phyloP scores from a whole-genome alignment of 768 basidiomycete genomes.

The Trametes sanguinea region DNA sequence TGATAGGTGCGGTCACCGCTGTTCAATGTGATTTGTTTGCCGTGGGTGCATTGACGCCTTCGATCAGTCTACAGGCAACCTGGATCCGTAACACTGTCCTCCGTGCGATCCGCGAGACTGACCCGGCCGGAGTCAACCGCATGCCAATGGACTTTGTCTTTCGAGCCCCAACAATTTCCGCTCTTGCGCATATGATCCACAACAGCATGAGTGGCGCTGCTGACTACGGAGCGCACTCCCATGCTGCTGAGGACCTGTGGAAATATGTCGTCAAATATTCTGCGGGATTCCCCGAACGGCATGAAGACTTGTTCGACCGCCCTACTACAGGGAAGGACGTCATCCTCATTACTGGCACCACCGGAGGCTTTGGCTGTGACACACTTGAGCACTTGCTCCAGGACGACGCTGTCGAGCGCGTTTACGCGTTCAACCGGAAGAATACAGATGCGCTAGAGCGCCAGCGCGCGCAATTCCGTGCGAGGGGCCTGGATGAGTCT shows the following conservation, averaged over 20 bases:
- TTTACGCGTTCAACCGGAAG: slow-evolving; percentile 31
- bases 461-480: slow-evolving; percentile 32
- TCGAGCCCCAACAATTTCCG: slow-evolving; percentile 41
- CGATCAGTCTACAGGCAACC: slow-evolving; percentile 32
- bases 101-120: slow-evolving; percentile 33
- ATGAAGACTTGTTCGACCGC: slow-evolving; percentile 18
- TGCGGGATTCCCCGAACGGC: slow-evolving; percentile 13
- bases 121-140: slow-evolving; percentile 28
- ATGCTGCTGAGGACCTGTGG: slow-evolving; percentile 25
- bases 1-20: no score
- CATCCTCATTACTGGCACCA: slow-evolving; percentile 37
- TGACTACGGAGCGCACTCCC: background rate
- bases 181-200: slow-evolving; percentile 21
- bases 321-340: slow-evolving; percentile 15
- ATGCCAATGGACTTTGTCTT: slow-evolving; percentile 39
- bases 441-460: slow-evolving; percentile 26
- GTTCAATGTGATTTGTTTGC: background rate
- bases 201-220: slow-evolving; percentile 25
- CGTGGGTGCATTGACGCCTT: slow-evolving; percentile 28
- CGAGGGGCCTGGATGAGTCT: slow-evolving; percentile 35
- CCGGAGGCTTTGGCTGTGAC: slow-evolving; percentile 33
- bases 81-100: slow-evolving; percentile 36
- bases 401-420: slow-evolving; percentile 17
- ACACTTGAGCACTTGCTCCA: slow-evolving; percentile 28
- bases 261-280: slow-evolving; percentile 43